phyloP scores from a whole-genome alignment of 768 basidiomycete species.

The Rhizopogon sp. region DNA sequence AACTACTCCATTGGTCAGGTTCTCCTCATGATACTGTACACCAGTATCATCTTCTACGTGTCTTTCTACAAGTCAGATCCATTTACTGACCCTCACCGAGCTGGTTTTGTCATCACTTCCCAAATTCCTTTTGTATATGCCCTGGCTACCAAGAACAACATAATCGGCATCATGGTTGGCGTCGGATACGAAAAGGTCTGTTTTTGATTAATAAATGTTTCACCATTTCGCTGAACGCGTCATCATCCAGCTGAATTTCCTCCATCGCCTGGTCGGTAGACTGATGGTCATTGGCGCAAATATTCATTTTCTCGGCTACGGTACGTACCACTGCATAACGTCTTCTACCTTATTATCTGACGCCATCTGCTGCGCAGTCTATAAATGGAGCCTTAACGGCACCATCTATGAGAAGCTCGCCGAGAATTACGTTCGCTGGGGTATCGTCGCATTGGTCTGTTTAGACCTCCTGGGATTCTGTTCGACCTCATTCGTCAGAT shows the following conservation, averaged over 20 bases:
- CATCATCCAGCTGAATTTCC: conserved; percentile 38
- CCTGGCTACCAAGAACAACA: conserved; percentile 47
- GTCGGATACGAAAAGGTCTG: conserved; percentile 45
- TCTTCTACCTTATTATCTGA: not conserved
- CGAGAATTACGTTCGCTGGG: conserved; percentile 20
- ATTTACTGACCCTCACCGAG: conserved; percentile 28
- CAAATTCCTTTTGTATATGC: conserved; percentile 41
- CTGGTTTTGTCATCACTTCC: conserved; percentile 34
- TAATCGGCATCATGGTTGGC: conserved; percentile 34
- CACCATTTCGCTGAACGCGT: not conserved
- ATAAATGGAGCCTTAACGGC: conserved; percentile 22
- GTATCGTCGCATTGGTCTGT: conserved; percentile 29
- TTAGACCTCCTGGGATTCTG: conserved; percentile 34
- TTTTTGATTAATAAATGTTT: not conserved
- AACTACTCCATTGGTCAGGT: conserved; percentile 35
- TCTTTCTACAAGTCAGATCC: conserved; percentile 30
- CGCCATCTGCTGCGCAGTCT: conserved; percentile 14
- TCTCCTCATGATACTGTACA: conserved; percentile 32
- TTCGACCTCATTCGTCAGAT: conserved; percentile 37
- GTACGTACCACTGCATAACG: conserved; percentile 18
- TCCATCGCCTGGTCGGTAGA: conserved; percentile 50
- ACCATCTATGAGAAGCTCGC: conserved; percentile 6
- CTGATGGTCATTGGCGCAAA: conserved; percentile 36
- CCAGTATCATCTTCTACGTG: conserved; percentile 28
- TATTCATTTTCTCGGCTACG: conserved; percentile 37